Evolutionary conservation across 768 basidiomycete genomes (phyloP).

Genomic region (Rubroboletus satanas): DNA sequence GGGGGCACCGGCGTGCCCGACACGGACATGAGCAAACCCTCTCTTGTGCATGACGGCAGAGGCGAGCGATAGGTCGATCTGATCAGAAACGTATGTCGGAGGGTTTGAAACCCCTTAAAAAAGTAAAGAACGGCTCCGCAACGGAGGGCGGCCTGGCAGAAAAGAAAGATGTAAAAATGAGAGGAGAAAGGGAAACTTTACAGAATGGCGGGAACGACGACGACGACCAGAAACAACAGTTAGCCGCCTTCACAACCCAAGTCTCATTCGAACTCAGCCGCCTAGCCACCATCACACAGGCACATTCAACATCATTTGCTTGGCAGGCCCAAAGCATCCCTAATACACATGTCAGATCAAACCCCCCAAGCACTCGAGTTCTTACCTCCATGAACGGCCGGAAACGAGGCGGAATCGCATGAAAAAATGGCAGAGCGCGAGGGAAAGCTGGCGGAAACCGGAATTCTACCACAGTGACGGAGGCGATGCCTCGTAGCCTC

Average conservation of each 20-base stretch:
- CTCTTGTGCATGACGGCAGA: slow-evolving; percentile 26
- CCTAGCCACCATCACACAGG: slow-evolving; percentile 13
- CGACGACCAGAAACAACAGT: slow-evolving; percentile 6
- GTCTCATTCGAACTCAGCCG: slow-evolving; percentile 26
- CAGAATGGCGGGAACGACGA: slow-evolving; percentile 8
- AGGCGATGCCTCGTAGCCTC: slow-evolving; percentile 58
- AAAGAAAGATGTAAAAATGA: slow-evolving; percentile 22
- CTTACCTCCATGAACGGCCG: slow-evolving; percentile 54
- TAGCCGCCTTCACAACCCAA: not conserved
- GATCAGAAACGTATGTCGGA: not conserved
- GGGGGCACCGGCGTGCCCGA: slow-evolving; percentile 22
- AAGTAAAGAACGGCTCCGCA: slow-evolving; percentile 30
- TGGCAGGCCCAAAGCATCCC: slow-evolving; percentile 30
- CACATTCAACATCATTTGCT: not conserved
- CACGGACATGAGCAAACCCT: slow-evolving; percentile 25
- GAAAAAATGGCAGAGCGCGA: slow-evolving; percentile 70
- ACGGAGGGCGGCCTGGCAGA: slow-evolving; percentile 17
- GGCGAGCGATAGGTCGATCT: slow-evolving; percentile 2
- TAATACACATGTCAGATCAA: slow-evolving; percentile 4
- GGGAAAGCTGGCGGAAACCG: slow-evolving; percentile 66
- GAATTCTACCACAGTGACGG: slow-evolving; percentile 73
- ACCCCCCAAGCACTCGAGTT: not conserved
- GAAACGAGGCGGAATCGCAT: slow-evolving; percentile 70
- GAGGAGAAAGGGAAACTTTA: slow-evolving; percentile 2
- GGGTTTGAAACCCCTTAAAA: slow-evolving; percentile 7